phyloP scores from a whole-genome alignment of 176 grass and related monocot genomes.

The Urochloa ruziziensis region DNA sequence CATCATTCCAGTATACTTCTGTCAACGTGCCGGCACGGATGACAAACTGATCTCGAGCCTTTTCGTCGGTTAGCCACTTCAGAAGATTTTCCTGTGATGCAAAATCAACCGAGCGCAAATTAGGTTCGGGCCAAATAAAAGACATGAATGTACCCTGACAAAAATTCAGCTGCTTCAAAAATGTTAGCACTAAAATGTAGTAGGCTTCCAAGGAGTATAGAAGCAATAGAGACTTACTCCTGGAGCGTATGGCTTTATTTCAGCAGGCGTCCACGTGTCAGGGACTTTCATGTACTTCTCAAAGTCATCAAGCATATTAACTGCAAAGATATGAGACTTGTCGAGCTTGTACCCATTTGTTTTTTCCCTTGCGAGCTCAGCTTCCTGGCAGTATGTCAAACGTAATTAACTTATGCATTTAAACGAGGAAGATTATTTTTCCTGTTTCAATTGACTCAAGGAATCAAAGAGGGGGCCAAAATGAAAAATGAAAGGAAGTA shows the following conservation, averaged over 20 bases:
- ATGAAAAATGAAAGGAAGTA: not conserved
- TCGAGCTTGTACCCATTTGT: conserved; percentile 93
- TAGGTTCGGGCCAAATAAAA: too few species aligned
- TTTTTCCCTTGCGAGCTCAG: conserved; percentile 85
- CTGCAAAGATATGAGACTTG: conserved; percentile 84
- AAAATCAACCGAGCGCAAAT: too few species aligned
- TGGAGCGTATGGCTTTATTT: conserved; percentile 88
- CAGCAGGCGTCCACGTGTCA: conserved; percentile 81
- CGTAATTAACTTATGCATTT: not conserved
- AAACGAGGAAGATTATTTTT: too few species aligned
- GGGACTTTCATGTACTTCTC: conserved; percentile 96
- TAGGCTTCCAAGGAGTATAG: not conserved
- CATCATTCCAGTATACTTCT: conserved; percentile 96
- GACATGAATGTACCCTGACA: not conserved
- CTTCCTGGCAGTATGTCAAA: conserved; percentile 57
- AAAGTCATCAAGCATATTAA: conserved; percentile 92
- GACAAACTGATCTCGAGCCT: conserved; percentile 87
- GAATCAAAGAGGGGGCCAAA: not conserved
- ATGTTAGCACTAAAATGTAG: not conserved
- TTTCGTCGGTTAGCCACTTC: conserved; percentile 94
- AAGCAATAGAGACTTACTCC: conserved; percentile 54
- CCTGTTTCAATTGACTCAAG: not conserved
- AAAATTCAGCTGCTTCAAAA: not conserved
- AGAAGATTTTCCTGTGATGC: conserved; percentile 74
- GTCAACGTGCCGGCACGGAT: conserved; percentile 86